phyloP scores from a whole-genome alignment of 768 basidiomycete genomes.

The Hygrocybe coccinea region DNA sequence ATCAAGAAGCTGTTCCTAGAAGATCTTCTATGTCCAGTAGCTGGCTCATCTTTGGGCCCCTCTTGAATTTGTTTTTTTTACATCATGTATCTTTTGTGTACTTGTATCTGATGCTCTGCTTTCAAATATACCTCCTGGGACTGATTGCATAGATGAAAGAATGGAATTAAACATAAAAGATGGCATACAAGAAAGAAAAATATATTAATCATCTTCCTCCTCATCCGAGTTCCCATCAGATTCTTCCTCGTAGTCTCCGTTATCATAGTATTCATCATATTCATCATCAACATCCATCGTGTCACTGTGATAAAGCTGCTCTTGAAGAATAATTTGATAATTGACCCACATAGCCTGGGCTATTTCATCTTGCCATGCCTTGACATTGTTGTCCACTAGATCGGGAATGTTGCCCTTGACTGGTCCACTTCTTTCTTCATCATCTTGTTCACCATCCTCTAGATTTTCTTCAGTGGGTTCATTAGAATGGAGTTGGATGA shows the following conservation, averaged over 20 bases:
- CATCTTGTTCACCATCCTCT: no score
- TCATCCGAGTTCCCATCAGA: background rate
- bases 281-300: background rate
- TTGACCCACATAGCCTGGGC: conserved; percentile 14
- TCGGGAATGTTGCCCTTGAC: background rate
- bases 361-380: conserved; percentile 9
- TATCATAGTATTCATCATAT: background rate
- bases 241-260: background rate
- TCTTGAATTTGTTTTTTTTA: no score
- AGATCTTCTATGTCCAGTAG: background rate
- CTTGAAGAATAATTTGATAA: no score
- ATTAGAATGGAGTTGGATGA: conserved; percentile 19
- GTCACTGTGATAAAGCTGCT: no score
- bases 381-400: background rate
- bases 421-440: background rate
- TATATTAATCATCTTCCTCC: background rate
- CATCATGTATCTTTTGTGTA: background rate
- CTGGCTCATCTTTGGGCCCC: no score
- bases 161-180: background rate
- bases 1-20: background rate
- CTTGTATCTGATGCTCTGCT: no score
- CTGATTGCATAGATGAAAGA: no score
- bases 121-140: no score
- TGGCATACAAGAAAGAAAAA: background rate
- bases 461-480: conserved; percentile 8